A percentile compares a stretch with the other conserved stretches of the same genome.
Evolutionary conservation across 2,329 filamentous ascomycete species (phyloP).

Genomic region (Sporothrix pallida): DNA sequence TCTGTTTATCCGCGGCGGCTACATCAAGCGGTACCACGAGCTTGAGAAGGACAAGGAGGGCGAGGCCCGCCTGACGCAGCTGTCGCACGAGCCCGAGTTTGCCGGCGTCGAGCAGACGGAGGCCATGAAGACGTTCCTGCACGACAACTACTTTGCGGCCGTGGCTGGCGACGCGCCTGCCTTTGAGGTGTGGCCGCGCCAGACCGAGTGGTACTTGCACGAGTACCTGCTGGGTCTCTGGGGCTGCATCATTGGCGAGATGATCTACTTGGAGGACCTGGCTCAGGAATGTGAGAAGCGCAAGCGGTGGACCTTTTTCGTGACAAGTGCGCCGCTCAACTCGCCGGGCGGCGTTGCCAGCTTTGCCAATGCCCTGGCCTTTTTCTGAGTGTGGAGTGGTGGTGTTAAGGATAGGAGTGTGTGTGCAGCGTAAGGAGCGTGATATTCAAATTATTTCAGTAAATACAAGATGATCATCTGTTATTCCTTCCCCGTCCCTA

Average conservation of each 20-base stretch:
- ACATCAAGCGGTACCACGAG: conserved; percentile 61
- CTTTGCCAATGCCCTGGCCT: conserved; percentile 32
- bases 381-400: background rate
- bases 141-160: conserved; percentile 70
- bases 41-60: conserved; percentile 42
- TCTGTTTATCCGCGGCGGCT: conserved; percentile 68
- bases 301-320: conserved; percentile 33
- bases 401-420: background rate
- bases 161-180: conserved; percentile 68
- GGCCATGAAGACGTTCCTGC: conserved; percentile 67
- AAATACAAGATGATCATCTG: too few relatives aligned
- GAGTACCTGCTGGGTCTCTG: conserved; percentile 57
- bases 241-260: conserved; percentile 61
- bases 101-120: conserved; percentile 53
- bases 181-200: conserved; percentile 56
- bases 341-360: conserved; percentile 31
- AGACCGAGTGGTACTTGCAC: conserved; percentile 50
- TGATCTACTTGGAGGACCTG: conserved; percentile 57
- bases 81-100: conserved; percentile 39
- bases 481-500: too few relatives aligned
- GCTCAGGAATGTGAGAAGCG: conserved; percentile 32
- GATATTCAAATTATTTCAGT: background rate
- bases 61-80: conserved; percentile 45
- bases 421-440: background rate
- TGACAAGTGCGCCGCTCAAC: conserved; percentile 31